These are phyloP conservation scores for Perilla frutescens DNA, from an alignment of 257 asterid species.

Conservation along the genomic window DNA sequence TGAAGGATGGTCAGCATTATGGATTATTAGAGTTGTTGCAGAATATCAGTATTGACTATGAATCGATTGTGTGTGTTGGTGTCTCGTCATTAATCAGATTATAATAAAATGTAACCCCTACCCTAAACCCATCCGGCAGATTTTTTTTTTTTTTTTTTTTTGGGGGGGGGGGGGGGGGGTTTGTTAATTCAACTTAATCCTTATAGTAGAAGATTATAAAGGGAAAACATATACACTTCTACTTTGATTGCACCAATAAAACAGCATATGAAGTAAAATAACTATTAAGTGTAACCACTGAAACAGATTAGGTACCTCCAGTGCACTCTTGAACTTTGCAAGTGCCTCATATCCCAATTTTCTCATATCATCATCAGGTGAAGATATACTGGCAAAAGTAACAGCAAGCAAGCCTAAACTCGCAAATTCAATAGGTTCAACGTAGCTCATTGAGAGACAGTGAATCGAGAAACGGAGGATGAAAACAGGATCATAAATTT, in stretches of 20 bases:
- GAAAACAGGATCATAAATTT: slow-evolving; percentile 80
- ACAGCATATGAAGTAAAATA: slow-evolving; percentile 24
- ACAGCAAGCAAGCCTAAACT: slow-evolving; percentile 87
- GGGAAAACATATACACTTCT: slow-evolving; percentile 13
- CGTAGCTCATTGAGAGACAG: slow-evolving; percentile 72
- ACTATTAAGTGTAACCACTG: slow-evolving; percentile 1
- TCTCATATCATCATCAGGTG: slow-evolving; percentile 72
- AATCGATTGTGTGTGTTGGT: not conserved
- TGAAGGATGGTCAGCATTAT: not conserved
- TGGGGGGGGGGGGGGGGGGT: too few species aligned
- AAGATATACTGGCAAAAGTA: slow-evolving; percentile 78
- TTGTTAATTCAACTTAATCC: slow-evolving; percentile 21
- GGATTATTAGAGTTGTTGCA: too few species aligned
- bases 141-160: not conserved
- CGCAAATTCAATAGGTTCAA: slow-evolving; percentile 89
- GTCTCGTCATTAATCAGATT: not conserved
- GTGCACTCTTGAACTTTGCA: slow-evolving; percentile 65
- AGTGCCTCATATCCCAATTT: slow-evolving; percentile 82
- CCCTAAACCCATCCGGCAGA: not conserved
- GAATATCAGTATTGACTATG: not conserved
- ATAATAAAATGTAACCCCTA: not conserved
- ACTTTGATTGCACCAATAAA: slow-evolving; percentile 22
- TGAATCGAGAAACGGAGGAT: slow-evolving; percentile 81
- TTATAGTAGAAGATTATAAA: slow-evolving; percentile 1
- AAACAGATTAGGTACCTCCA: slow-evolving; percentile 60